These are phyloP conservation scores for Cyberlindnera euphorbiiphila DNA, from an alignment of 805 yeast species.

Conservation along the genomic window DNA sequence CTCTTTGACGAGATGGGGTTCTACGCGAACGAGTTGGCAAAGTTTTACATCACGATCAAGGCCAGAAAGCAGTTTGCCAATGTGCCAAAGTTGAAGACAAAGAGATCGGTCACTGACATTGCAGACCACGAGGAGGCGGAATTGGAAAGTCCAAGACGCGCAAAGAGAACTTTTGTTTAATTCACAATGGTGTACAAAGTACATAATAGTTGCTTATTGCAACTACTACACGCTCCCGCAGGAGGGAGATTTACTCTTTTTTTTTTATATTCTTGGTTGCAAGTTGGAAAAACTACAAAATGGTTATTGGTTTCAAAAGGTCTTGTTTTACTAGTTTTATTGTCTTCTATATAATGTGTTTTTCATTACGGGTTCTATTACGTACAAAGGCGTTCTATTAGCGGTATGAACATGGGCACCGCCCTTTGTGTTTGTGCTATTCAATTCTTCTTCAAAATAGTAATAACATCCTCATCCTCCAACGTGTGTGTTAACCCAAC, in stretches of 20 bases:
- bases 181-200: background rate
- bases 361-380: too few relatives aligned
- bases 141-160: conserved; percentile 22
- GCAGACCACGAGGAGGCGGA: conserved; percentile 26
- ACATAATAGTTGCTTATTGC: too few relatives aligned
- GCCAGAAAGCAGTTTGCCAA: conserved; percentile 22
- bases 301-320: too few relatives aligned
- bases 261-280: too few relatives aligned
- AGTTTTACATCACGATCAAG: conserved; percentile 19
- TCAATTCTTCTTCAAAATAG: conserved; percentile 73
- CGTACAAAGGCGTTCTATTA: too few relatives aligned
- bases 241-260: too few relatives aligned
- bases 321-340: too few relatives aligned
- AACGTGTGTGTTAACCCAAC: conserved; percentile 83
- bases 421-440: background rate
- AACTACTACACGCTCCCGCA: too few relatives aligned
- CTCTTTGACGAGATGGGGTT: conserved; percentile 25
- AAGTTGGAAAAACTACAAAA: background rate
- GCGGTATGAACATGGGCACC: conserved; percentile 9
- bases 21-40: conserved; percentile 23
- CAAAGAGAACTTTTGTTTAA: conserved; percentile 22
- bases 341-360: too few relatives aligned
- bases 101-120: conserved; percentile 26
- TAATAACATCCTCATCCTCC: conserved; percentile 96
- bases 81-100: conserved; percentile 13